Percentiles rank a stretch among this genome's conserved stretches.
Conservation (phyloP, 345 rosid species). For the Salix caprea region DNA sequence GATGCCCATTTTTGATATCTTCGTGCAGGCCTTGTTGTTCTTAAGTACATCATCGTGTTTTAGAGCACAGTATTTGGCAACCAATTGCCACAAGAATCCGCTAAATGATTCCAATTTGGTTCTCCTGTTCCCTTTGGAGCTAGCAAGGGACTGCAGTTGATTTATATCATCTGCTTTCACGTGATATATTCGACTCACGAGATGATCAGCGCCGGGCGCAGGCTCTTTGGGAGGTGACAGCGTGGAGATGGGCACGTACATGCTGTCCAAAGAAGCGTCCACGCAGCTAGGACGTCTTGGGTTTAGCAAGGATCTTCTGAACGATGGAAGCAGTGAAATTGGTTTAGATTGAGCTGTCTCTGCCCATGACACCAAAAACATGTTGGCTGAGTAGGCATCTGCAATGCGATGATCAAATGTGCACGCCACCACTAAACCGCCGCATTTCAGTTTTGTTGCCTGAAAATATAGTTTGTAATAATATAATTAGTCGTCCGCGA, state of each 20-base stretch:
- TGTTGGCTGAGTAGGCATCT: constrained; percentile 67
- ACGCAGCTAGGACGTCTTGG: constrained; percentile 42
- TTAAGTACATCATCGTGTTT: not conserved
- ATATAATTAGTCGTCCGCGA: not conserved
- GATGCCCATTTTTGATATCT: constrained; percentile 49
- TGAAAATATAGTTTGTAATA: constrained; percentile 10
- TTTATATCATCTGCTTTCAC: constrained; percentile 31
- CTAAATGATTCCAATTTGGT: constrained; percentile 63
- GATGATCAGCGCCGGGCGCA: constrained; percentile 6
- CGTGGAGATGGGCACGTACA: constrained; percentile 48
- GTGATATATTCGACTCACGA: constrained; percentile 56
- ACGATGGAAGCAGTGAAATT: constrained; percentile 44
- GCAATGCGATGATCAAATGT: constrained; percentile 75
- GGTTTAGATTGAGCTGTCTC: constrained; percentile 43
- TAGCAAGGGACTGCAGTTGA: constrained; percentile 42
- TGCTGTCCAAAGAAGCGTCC: constrained; percentile 38
- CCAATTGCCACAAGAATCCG: constrained; percentile 65
- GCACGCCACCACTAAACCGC: constrained; percentile 61
- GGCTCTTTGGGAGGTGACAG: constrained; percentile 42
- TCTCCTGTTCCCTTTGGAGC: constrained; percentile 26
- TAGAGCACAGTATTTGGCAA: constrained; percentile 32
- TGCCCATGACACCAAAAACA: constrained; percentile 75
- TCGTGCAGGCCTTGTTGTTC: not conserved
- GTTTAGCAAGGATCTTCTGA: constrained; percentile 52
- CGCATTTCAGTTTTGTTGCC: constrained; percentile 65